Base-by-base conservation (phyloP, 2,329 filamentous ascomycete species). In the Penicillium rolfsii region DNA sequence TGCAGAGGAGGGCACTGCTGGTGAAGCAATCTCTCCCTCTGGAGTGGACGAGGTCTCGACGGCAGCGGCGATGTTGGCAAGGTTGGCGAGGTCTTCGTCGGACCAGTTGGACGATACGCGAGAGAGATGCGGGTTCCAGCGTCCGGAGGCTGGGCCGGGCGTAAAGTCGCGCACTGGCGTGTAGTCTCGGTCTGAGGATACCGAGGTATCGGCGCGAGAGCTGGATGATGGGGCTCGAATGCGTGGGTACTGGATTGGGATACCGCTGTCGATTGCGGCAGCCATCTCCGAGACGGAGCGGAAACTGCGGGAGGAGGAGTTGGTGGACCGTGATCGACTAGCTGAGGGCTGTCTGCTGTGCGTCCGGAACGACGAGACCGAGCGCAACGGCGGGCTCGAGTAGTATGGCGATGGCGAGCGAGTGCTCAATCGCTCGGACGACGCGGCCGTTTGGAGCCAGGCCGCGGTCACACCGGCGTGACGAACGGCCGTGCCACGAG, bases 81-180 rank as follows among this genome's bases (percentile, higher is more conserved):
- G 67, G 57, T 71, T 70, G 19, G 69, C 58, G 57, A 71, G 60
- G 58, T 70, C 71, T 54, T 78, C 75, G 14, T 71, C 73, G 12
- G 76, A 77, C 71, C 73, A 76, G 58, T 77, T 75, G 19, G 81
- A 82, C 2, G 77, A 77, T 5, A 81, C 77, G 8, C 77, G 77
- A 12, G 80, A 82, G 26, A 82, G 69, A 48, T 78, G 76, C 52
- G 77, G 76, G 57, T 77, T 77, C 71, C 77, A 79, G 55, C 73
- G 74, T 22, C 74, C 70, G 14, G 73, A 71, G 22, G 73, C 71
- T 24, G 70, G 71, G 38, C 76, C 74, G 7, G 72, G 72, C 48
- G 74, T 71, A 40, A 74, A 71, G 55, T 74, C 73, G 28, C 70
- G 71, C 7, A 70, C 69, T 35, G 67, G 71, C 49, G 74, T 71